These are phyloP conservation scores for Gastrolobium villosum DNA, from an alignment of 306 rosid genomes.

Conservation along the genomic window DNA sequence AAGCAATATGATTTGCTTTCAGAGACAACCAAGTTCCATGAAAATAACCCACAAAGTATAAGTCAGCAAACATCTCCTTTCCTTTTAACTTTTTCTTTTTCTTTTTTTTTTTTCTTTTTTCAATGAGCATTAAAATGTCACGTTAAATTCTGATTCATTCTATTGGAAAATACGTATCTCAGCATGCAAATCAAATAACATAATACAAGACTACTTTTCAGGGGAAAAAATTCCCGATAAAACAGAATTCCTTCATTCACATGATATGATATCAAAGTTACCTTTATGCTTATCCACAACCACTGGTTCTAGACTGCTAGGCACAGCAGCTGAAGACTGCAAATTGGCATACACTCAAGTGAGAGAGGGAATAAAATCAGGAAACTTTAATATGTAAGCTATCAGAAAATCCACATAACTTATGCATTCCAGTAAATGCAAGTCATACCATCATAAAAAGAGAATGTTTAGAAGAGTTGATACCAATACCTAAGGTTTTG, in stretches of 20 bases:
- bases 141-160: conserved; percentile 2
- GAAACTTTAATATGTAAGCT: conserved; percentile 18
- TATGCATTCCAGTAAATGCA: conserved; percentile 16
- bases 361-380: conserved; percentile 42
- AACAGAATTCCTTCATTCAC: conserved; percentile 19
- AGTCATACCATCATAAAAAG: not conserved
- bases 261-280: conserved; percentile 36
- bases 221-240: not conserved
- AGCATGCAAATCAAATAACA: conserved; percentile 39
- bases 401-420: conserved; percentile 37
- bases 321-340: conserved; percentile 59
- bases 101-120: not conserved
- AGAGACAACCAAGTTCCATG: not conserved
- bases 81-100: not conserved
- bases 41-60: conserved; percentile 16
- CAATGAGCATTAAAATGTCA: conserved; percentile 10
- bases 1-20: conserved; percentile 5
- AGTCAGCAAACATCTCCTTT: conserved; percentile 13
- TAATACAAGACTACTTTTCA: not conserved
- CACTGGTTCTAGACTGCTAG: conserved; percentile 49
- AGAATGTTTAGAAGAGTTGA: not conserved
- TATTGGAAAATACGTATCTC: conserved; percentile 26
- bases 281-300: conserved; percentile 52
- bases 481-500: not conserved
- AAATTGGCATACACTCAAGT: conserved; percentile 42